Evolutionary conservation across 169 alveolate genomes (phyloP), one percentile per base, ranked within the genome.

Genomic region (Cryptosporidium andersoni): DNA sequence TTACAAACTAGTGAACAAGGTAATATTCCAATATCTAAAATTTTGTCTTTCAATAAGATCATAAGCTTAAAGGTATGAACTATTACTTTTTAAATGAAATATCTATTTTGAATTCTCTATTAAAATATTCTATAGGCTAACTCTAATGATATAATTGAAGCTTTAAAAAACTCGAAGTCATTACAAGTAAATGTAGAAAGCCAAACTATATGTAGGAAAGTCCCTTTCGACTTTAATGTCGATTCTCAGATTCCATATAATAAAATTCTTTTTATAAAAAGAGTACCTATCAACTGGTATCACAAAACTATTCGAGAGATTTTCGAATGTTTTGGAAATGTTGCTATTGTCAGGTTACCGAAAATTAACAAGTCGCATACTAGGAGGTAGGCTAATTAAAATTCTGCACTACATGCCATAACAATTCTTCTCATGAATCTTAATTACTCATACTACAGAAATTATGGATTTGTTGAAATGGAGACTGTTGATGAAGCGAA

Each of bases 381-480:
- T 14, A 74, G 85, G 36, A 74, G 85, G 85, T 74, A 34, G 60
- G 85, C 60, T 58, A 45, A 40, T 66, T 16, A 8, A 42, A 39
- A 8, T 34, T 16, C 11, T 60, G 42, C 12, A 34, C 4, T 34
- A 16, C 39, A n/a, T 60, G 11, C n/a, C n/a, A 37, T 12, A 62
- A 3, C 42, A 14, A 56, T 36, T 45, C 14, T 36, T 43, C 14
- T 37, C 25, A 64, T 34, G 6, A 39, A 2, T 5, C 25, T 43
- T 36, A 42, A n/a, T 43, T 11, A 4, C 0, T 34, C 25, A 2
- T 2, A 58, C 1, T 16, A 25, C 51, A 74, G 85, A 51, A 66
- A 74, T 52, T 74, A 74, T 60, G 85, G 85, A 42, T 74, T 74
- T 60, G 85, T 58, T 1, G 85, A 74, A 34, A 74, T 74, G 85